phyloP scores from a whole-genome alignment of 2,329 filamentous ascomycete species.

The Cordyceps tenuipes region DNA sequence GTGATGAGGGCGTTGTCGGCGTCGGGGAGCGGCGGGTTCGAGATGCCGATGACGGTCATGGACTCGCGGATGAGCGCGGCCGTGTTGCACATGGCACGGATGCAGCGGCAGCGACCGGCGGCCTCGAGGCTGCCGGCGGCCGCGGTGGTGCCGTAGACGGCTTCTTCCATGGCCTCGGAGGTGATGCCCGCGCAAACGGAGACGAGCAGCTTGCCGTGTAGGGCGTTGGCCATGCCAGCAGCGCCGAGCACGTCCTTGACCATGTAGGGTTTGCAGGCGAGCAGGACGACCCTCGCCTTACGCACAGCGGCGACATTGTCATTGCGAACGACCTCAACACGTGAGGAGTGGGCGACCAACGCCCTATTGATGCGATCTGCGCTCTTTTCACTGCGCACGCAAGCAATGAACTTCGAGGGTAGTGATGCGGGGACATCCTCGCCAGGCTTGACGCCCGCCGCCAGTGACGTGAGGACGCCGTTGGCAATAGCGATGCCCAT shows the following conservation, averaged over 20 bases:
- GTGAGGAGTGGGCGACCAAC: conserved; percentile 53
- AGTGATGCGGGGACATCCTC: conserved; percentile 48
- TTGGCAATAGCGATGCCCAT: conserved; percentile 80
- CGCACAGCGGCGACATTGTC: conserved; percentile 61
- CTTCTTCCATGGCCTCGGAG: conserved; percentile 56
- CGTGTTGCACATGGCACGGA: conserved; percentile 80
- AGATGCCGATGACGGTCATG: conserved; percentile 71
- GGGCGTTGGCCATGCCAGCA: conserved; percentile 61
- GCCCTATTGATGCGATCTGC: conserved; percentile 60
- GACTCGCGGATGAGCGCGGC: conserved; percentile 69
- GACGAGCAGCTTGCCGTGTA: conserved; percentile 73
- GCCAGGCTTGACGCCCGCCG: conserved; percentile 37
- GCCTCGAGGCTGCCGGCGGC: conserved; percentile 37
- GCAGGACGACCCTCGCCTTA: conserved; percentile 63
- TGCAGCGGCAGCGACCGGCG: conserved; percentile 51
- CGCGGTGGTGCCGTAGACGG: conserved; percentile 47
- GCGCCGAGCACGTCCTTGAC: conserved; percentile 59
- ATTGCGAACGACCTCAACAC: conserved; percentile 60
- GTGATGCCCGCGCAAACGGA: conserved; percentile 74
- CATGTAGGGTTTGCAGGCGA: conserved; percentile 75
- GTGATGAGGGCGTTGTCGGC: conserved; percentile 51
- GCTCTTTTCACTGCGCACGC: conserved; percentile 62
- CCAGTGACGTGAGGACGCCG: conserved; percentile 67
- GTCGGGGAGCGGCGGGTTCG: conserved; percentile 47
- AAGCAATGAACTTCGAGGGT: conserved; percentile 72